A percentile compares a stretch with the other conserved stretches of the same genome.
Conservation (phyloP, 768 basidiomycete species). For the Mrakia hoshinonis region DNA sequence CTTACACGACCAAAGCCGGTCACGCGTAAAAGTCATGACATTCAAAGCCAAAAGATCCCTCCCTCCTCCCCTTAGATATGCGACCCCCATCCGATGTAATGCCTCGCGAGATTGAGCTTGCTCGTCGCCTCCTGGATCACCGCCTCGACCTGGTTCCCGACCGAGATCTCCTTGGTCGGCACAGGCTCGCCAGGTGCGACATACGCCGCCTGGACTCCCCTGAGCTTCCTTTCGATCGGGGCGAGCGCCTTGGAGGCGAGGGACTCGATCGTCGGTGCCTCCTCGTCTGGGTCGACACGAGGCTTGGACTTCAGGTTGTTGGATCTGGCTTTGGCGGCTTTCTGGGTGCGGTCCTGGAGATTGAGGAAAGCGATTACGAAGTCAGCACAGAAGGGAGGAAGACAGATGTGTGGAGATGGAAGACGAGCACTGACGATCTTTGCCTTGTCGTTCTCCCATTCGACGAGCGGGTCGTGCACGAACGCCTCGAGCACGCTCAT, state of each 20-base stretch:
- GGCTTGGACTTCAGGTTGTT: not conserved
- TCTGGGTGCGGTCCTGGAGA: not conserved
- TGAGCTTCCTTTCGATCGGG: slow-evolving; percentile 74
- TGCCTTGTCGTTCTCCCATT: slow-evolving; percentile 65
- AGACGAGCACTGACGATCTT: slow-evolving; percentile 5
- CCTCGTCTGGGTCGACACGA: slow-evolving; percentile 43
- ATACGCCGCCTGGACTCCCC: slow-evolving; percentile 38
- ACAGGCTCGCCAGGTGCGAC: slow-evolving; percentile 42
- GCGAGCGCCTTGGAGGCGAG: slow-evolving; percentile 68
- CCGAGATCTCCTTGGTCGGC: slow-evolving; percentile 52
- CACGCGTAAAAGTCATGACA: too few species aligned
- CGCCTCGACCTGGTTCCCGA: slow-evolving; percentile 79
- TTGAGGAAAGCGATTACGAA: too few species aligned
- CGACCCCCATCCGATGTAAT: slow-evolving; percentile 24
- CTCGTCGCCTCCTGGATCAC: slow-evolving; percentile 83
- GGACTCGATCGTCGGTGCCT: slow-evolving; percentile 52
- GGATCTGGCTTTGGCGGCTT: not conserved
- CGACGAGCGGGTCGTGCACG: slow-evolving; percentile 90
- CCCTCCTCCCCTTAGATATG: too few species aligned
- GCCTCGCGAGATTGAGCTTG: slow-evolving; percentile 56
- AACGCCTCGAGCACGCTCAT: slow-evolving; percentile 96
- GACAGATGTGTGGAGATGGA: not conserved
- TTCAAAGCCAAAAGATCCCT: too few species aligned
- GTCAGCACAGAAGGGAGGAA: not conserved
- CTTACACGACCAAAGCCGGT: too few species aligned